Evolutionary conservation across 345 rosid species (phyloP).

Genomic region (Sapria himalayana): DNA sequence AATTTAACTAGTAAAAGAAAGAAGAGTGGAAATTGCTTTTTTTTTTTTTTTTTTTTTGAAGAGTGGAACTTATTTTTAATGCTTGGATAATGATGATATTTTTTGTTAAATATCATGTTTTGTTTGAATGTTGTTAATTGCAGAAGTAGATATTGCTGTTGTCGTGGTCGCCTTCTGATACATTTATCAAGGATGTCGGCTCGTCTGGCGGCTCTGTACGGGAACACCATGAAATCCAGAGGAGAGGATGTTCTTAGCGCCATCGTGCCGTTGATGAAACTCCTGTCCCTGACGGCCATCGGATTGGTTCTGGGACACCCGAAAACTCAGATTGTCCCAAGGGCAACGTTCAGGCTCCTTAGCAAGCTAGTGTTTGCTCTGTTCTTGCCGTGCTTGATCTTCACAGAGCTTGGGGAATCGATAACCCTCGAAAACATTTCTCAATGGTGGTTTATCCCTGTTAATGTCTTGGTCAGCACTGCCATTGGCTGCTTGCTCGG

Average conservation of each 20-base stretch:
- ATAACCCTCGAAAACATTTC: conserved; percentile 30
- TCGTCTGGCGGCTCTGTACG: conserved; percentile 6
- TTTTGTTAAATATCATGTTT: too few species aligned
- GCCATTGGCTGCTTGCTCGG: conserved; percentile 47
- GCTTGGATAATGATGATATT: too few species aligned
- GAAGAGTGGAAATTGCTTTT: too few species aligned
- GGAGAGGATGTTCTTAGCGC: conserved; percentile 28
- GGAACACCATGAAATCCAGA: conserved; percentile 12
- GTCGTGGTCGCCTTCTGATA: neutral
- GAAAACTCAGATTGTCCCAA: conserved; percentile 33
- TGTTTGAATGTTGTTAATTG: conserved; percentile 1
- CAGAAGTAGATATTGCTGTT: conserved; percentile 5
- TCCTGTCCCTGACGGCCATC: conserved; percentile 40
- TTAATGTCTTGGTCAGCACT: conserved; percentile 59
- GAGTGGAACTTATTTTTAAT: too few species aligned
- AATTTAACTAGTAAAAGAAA: too few species aligned
- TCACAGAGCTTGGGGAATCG: conserved; percentile 72
- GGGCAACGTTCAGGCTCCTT: conserved; percentile 54
- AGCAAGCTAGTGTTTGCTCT: conserved; percentile 85
- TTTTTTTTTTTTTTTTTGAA: too few species aligned
- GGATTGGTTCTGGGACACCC: conserved; percentile 77
- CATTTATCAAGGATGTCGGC: conserved; percentile 15
- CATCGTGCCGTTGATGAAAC: conserved; percentile 56
- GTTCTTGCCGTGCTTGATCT: conserved; percentile 81
- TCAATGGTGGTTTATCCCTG: conserved; percentile 87